Conservation (phyloP, 2,329 filamentous ascomycete genomes). For the Botrytis sinoallii region DNA sequence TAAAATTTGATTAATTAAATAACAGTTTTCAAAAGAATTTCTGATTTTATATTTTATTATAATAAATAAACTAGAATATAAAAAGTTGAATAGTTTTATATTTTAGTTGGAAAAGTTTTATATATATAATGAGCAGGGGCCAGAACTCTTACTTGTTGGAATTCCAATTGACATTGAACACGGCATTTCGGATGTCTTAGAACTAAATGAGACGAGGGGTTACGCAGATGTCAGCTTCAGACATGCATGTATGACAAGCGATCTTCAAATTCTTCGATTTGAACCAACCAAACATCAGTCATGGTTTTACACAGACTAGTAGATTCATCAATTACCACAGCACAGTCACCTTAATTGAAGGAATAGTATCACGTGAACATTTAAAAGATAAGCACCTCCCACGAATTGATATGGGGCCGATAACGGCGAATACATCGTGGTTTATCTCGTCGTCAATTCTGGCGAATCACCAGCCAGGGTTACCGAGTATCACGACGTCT, state of each 20-base stretch:
- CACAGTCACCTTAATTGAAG: too few relatives aligned
- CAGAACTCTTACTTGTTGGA: background rate
- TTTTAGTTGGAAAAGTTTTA: too few relatives aligned
- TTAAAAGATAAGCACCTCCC: background rate
- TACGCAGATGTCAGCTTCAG: background rate
- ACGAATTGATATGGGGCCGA: background rate
- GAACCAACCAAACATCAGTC: background rate
- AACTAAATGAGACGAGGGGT: background rate
- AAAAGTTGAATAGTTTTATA: too few relatives aligned
- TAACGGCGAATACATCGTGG: background rate
- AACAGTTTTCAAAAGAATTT: too few relatives aligned
- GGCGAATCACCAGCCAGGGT: background rate
- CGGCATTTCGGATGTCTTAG: background rate
- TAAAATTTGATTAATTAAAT: too few relatives aligned
- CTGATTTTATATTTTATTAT: too few relatives aligned
- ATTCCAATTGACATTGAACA: background rate
- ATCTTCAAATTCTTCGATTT: background rate
- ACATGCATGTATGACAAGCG: background rate
- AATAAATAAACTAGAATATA: too few relatives aligned
- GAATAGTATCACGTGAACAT: background rate
- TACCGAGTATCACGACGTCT: background rate
- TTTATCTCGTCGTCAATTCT: slow-evolving; percentile 6
- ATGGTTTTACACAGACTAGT: background rate
- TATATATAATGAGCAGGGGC: too few relatives aligned
- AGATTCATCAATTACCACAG: background rate